phyloP scores from a whole-genome alignment of 495 filamentous ascomycete genomes.

The Xylaria flabelliformis region DNA sequence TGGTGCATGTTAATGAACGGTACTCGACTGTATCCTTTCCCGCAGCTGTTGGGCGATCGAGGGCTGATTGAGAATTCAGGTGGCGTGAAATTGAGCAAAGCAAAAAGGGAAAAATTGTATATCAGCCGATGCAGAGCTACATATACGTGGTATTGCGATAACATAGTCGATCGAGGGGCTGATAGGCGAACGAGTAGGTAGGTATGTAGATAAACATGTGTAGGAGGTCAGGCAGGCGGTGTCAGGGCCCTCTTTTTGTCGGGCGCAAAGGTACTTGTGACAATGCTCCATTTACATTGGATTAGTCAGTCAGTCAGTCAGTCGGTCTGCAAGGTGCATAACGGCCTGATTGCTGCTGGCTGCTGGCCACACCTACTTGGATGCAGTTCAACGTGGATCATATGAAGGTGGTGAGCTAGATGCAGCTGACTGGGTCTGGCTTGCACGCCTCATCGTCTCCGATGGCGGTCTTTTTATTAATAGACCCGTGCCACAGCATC shows the following conservation, averaged over 20 bases:
- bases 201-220: conserved; percentile 1
- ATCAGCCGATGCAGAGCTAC: background rate
- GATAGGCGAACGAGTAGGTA: background rate
- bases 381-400: background rate
- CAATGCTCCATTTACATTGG: background rate
- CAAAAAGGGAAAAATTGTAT: conserved; percentile 3
- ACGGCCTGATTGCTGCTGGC: conserved; percentile 10
- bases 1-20: conserved; percentile 9
- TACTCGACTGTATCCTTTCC: conserved; percentile 2
- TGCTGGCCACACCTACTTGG: conserved; percentile 5
- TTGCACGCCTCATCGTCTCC: conserved; percentile 23
- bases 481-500: conserved; percentile 24
- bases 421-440: conserved; percentile 22
- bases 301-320: background rate
- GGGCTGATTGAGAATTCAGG: background rate
- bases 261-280: conserved; percentile 19
- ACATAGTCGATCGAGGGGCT: background rate
- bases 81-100: conserved; percentile 8
- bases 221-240: conserved; percentile 13
- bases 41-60: background rate
- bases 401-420: conserved; percentile 17
- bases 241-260: conserved; percentile 15
- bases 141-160: too few species aligned
- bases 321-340: conserved; percentile 3
- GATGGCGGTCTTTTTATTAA: conserved; percentile 24